phyloP scores from a whole-genome alignment of 2,329 filamentous ascomycete genomes.

The Apiospora marii region DNA sequence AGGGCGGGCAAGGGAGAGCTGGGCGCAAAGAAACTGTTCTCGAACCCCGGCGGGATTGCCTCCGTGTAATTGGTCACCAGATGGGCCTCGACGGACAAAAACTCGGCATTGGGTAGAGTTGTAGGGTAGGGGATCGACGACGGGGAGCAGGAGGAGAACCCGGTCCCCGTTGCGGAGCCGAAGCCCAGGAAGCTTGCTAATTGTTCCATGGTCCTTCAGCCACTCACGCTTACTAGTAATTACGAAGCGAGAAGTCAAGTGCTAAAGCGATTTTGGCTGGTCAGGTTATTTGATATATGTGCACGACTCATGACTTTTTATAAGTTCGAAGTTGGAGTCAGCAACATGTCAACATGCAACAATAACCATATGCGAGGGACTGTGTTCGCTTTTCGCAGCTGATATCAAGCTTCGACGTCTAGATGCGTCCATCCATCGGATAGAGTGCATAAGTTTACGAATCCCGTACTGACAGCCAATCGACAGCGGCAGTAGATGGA shows the following conservation, averaged over 20 bases:
- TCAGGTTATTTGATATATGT: not conserved
- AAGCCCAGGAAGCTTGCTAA: not conserved
- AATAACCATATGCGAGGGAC: not conserved
- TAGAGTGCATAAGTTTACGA: too few relatives aligned
- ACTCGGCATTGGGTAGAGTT: not conserved
- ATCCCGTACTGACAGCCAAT: too few relatives aligned
- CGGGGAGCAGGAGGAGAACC: not conserved
- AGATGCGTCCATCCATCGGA: not conserved
- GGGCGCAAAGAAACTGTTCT: not conserved
- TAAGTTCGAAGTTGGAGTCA: not conserved
- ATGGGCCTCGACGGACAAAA: constrained; percentile 8
- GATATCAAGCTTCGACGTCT: not conserved
- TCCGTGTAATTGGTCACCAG: constrained; percentile 16
- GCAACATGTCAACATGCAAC: not conserved
- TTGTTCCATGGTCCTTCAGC: not conserved
- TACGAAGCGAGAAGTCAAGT: not conserved
- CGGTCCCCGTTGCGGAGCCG: not conserved
- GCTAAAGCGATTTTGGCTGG: not conserved
- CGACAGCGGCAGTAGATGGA: too few relatives aligned
- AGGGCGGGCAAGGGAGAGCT: not conserved
- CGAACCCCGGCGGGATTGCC: not conserved
- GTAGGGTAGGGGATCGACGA: not conserved
- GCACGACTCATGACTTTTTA: not conserved
- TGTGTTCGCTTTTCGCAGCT: not conserved
- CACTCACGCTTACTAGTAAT: too few relatives aligned